Evolutionary conservation across 1,139 yeast species (phyloP).

Genomic region (Scheffersomyces illinoinensis): DNA sequence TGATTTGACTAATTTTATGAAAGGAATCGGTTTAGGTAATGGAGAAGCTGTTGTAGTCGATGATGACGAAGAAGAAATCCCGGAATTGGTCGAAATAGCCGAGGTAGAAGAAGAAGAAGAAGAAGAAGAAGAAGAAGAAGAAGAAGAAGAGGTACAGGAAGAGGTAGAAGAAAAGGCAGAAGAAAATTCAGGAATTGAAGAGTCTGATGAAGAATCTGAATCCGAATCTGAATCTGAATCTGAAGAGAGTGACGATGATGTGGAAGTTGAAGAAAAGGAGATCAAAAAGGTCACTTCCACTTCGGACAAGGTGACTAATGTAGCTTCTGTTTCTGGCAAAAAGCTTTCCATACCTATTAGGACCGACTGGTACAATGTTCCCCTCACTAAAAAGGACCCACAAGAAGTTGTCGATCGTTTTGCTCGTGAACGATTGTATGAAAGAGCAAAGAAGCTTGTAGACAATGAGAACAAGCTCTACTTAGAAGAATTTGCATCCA

Average conservation of each 20-base stretch:
- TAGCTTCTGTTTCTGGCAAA: constrained; percentile 56
- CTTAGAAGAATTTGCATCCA: constrained; percentile 74
- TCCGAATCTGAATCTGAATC: constrained; percentile 15
- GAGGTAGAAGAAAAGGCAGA: constrained; percentile 26
- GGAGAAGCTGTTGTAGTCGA: constrained; percentile 35
- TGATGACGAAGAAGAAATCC: constrained; percentile 19
- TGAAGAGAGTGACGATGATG: constrained; percentile 15
- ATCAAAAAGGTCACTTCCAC: constrained; percentile 12
- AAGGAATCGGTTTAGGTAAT: constrained; percentile 61
- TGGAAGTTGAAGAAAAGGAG: constrained; percentile 16
- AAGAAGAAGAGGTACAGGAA: constrained; percentile 28
- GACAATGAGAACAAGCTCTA: constrained; percentile 73
- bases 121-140: constrained; percentile 20
- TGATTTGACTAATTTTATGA: constrained; percentile 69
- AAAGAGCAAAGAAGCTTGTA: constrained; percentile 65
- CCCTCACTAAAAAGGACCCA: constrained; percentile 40
- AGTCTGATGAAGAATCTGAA: constrained; percentile 18
- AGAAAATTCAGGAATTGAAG: constrained; percentile 21
- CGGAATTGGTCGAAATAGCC: constrained; percentile 21
- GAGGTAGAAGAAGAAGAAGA: constrained; percentile 26
- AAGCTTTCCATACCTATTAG: constrained; percentile 63
- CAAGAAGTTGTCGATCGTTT: constrained; percentile 43
- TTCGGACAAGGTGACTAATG: constrained; percentile 48
- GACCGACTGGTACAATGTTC: constrained; percentile 71
- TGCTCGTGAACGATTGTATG: constrained; percentile 56